phyloP scores from a whole-genome alignment of 345 rosid genomes.

The Durio zibethinus region DNA sequence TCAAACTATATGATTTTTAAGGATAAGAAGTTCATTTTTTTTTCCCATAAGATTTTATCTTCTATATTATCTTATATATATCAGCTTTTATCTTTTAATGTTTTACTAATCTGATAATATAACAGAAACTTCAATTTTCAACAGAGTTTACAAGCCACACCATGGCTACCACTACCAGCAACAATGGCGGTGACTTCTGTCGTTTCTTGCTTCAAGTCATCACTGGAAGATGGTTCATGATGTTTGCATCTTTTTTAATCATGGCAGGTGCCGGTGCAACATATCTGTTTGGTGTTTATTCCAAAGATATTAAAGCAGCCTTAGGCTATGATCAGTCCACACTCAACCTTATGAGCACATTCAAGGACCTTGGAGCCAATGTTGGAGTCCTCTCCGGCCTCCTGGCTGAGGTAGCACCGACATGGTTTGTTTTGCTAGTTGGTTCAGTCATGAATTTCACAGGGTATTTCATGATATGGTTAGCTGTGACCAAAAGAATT shows the following conservation, averaged over 20 bases:
- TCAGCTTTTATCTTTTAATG: background rate
- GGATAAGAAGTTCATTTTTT: too few species aligned
- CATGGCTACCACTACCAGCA: background rate
- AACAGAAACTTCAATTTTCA: background rate
- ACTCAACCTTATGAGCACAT: slow-evolving; percentile 50
- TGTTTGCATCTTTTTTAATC: slow-evolving; percentile 52
- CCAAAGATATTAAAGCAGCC: slow-evolving; percentile 31
- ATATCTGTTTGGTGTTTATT: slow-evolving; percentile 55
- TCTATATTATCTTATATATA: too few species aligned
- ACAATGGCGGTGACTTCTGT: background rate
- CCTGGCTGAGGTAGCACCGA: slow-evolving; percentile 58
- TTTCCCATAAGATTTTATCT: too few species aligned
- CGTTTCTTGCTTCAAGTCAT: slow-evolving; percentile 1
- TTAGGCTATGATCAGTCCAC: slow-evolving; percentile 60
- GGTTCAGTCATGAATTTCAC: slow-evolving; percentile 51
- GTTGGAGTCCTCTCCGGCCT: slow-evolving; percentile 59
- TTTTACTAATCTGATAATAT: background rate
- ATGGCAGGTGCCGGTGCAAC: slow-evolving; percentile 60
- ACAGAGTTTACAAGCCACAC: background rate
- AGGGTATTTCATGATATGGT: slow-evolving; percentile 71
- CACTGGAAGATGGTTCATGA: slow-evolving; percentile 52
- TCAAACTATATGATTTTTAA: too few species aligned
- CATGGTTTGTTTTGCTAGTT: slow-evolving; percentile 51
- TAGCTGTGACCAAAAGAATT: slow-evolving; percentile 40
- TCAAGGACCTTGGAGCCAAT: slow-evolving; percentile 57